Evolutionary conservation across 495 filamentous ascomycete genomes (phyloP), one percentile per base, ranked within the genome.

Genomic region (Penicillium ochrochloron): DNA sequence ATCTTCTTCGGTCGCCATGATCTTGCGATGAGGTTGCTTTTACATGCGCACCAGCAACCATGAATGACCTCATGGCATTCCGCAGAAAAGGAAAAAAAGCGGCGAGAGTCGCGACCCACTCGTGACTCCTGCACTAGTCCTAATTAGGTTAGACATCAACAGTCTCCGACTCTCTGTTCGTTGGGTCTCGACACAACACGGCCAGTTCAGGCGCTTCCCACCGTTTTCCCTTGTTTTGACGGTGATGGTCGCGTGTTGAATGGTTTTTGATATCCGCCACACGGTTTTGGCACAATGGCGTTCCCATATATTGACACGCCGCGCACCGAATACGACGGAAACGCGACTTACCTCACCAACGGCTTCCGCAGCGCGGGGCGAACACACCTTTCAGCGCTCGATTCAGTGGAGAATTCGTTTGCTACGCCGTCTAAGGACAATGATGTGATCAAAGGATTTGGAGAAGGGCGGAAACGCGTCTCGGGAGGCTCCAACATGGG

Each of bases 321-420:
- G 69, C 85, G 89, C 67, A 93, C 90, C 62, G 89, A 92, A 75
- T 72, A 87, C 46, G 80, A 81, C 71, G 91, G 89, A 65, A 90
- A 96, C 84, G 86, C 85, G 78, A 94, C 91, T 66, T 92, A 87
- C 74, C 80, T 94, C 60, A 89, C 85, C 57, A 86, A 86, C 66
- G 83, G 81, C 50, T 75, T 76, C 64, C 80, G 80, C 66, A 82
- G 80, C 71, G 77, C 68, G 53, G 77, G 76, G 50, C 71, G 78
- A 63, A 77, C 75, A 37, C 75, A 82, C 54, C 76, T 85, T 44
- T 85, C 86, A 62, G 88, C 92, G 61, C 85, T 94, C 60, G 90
- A 94, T 70, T 93, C 92, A 37, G 87, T 90, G 39, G 91, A 93
- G 70, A 84, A 91, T 42, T 95, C 94, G 5, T 96, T 97, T 63